Percentiles rank a stretch among this genome's conserved stretches.
These are phyloP conservation scores for Conringia planisiliqua DNA, from an alignment of 345 rosid species.

Conservation along the genomic window DNA sequence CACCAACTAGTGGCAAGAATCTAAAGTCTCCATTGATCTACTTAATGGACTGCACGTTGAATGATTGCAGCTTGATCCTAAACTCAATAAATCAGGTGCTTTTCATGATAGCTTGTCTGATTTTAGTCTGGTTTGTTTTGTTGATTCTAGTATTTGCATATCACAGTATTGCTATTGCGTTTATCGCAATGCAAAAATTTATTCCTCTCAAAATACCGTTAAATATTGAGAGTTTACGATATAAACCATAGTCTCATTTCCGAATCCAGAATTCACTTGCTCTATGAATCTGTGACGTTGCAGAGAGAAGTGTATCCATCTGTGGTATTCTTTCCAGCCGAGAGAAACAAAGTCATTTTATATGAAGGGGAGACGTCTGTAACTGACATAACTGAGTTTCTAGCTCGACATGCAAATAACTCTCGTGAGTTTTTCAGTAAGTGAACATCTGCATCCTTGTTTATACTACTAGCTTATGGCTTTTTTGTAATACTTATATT, in stretches of 20 bases:
- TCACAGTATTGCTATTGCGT: not conserved
- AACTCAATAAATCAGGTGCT: constrained; percentile 64
- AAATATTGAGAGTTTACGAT: not conserved
- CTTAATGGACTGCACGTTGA: constrained; percentile 86
- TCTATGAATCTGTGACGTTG: constrained; percentile 22
- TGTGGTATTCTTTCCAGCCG: constrained; percentile 77
- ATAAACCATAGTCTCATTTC: not conserved
- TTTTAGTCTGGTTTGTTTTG: not conserved
- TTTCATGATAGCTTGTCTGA: constrained; percentile 3
- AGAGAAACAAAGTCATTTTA: constrained; percentile 46
- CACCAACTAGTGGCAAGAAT: constrained; percentile 12
- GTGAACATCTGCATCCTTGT: constrained; percentile 29
- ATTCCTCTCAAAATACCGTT: not conserved
- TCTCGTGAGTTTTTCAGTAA: constrained; percentile 48
- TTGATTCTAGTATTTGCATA: not conserved
- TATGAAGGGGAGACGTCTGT: constrained; percentile 73
- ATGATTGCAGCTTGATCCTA: constrained; percentile 77
- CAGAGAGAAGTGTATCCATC: constrained; percentile 90
- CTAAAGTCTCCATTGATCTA: constrained; percentile 60
- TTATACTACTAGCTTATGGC: not conserved
- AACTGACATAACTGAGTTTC: constrained; percentile 61
- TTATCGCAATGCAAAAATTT: not conserved
- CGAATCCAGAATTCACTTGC: not conserved
- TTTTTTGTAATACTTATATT: not conserved
- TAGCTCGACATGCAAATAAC: constrained; percentile 57